Conservation (phyloP, 345 rosid species). For the Rhizophora apiculata region DNA sequence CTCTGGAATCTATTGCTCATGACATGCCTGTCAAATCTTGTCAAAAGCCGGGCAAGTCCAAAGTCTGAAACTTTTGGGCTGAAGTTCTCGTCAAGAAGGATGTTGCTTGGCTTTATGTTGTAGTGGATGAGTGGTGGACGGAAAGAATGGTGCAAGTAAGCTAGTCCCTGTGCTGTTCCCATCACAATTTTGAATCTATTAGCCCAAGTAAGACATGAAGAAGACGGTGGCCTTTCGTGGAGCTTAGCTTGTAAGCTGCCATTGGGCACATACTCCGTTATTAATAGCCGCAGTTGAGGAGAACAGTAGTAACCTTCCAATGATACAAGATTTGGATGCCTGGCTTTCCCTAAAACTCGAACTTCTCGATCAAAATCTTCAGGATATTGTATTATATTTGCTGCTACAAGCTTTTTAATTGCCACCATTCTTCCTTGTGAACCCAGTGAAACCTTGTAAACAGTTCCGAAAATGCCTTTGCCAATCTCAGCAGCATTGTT, state of each 20-base stretch:
- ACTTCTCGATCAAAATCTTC: constrained; percentile 85
- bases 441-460: constrained; percentile 65
- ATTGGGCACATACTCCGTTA: constrained; percentile 61
- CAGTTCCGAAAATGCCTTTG: constrained; percentile 83
- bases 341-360: constrained; percentile 60
- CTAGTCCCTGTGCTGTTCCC: constrained; percentile 80
- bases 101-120: constrained; percentile 75
- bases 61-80: constrained; percentile 75
- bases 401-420: constrained; percentile 58
- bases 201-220: constrained; percentile 65
- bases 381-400: constrained; percentile 51
- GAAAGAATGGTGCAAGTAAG: constrained; percentile 71
- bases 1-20: constrained; percentile 72
- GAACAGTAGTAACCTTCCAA: constrained; percentile 81
- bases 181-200: constrained; percentile 62
- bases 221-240: constrained; percentile 50
- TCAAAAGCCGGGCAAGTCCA: constrained; percentile 68
- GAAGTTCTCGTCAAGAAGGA: constrained; percentile 62
- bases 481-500: constrained; percentile 73
- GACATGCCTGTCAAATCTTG: constrained; percentile 62
- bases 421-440: constrained; percentile 54
- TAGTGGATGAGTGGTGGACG: constrained; percentile 83
- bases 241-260: constrained; percentile 77
- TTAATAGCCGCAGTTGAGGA: constrained; percentile 59
- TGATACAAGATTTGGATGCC: constrained; percentile 61